Conservation (phyloP, 2,329 filamentous ascomycete species). For the Talaromyces sp. region DNA sequence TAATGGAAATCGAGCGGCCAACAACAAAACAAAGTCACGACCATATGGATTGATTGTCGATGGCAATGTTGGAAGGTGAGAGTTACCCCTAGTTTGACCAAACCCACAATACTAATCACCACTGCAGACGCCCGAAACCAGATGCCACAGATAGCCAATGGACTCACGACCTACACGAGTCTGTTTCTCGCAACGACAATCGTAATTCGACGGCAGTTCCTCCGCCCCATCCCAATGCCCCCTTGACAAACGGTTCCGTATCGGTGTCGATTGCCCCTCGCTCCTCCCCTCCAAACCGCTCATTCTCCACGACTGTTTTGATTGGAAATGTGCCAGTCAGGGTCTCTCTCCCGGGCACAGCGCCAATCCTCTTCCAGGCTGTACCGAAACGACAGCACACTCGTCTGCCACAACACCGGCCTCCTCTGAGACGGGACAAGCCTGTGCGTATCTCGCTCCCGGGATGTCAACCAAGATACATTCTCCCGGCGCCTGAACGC, state of each 20-base stretch:
- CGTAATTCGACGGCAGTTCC: conserved; percentile 18
- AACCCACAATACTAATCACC: conserved; percentile 34
- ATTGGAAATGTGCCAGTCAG: conserved; percentile 81
- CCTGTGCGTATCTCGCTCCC: conserved; percentile 91
- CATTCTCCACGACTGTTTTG: conserved; percentile 75
- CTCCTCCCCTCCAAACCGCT: conserved; percentile 62
- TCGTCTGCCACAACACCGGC: conserved; percentile 87
- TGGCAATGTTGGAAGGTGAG: conserved; percentile 40
- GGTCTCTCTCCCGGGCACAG: conserved; percentile 70
- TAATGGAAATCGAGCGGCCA: conserved; percentile 64
- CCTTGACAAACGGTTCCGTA: conserved; percentile 17
- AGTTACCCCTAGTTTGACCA: conserved; percentile 5
- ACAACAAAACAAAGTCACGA: conserved; percentile 47
- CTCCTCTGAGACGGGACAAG: conserved; percentile 89
- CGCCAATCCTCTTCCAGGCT: conserved; percentile 64
- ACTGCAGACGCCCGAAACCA: conserved; percentile 22
- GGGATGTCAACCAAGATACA: conserved; percentile 71
- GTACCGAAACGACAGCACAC: conserved; percentile 86
- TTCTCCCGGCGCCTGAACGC: conserved; percentile 81
- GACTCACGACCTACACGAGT: conserved; percentile 93
- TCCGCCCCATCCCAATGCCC: conserved; percentile 15
- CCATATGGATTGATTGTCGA: conserved; percentile 45
- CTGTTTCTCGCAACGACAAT: conserved; percentile 37
- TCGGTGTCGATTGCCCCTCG: conserved; percentile 45
- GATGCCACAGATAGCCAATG: conserved; percentile 67